Conservation (phyloP, 2,329 filamentous ascomycete species). For the Alternaria dauci region DNA sequence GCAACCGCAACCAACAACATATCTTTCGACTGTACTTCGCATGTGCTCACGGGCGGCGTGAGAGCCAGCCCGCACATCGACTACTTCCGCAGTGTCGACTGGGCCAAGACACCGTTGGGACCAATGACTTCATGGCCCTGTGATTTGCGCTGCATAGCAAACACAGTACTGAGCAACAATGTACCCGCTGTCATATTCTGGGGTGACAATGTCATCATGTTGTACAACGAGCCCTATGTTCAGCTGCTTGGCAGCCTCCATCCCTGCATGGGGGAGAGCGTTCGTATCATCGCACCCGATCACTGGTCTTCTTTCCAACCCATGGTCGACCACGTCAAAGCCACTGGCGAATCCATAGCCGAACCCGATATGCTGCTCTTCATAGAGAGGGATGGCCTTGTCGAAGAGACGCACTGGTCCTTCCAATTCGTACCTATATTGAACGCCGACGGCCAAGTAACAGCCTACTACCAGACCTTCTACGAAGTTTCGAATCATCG, state of each 20-base stretch:
- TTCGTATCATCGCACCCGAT: constrained; percentile 73
- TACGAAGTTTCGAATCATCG: constrained; percentile 74
- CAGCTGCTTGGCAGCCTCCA: constrained; percentile 41
- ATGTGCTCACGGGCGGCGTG: constrained; percentile 7
- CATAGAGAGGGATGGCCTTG: constrained; percentile 69
- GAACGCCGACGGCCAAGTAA: constrained; percentile 71
- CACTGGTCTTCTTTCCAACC: constrained; percentile 58
- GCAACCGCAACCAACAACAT: neutral
- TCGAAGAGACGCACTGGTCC: constrained; percentile 81
- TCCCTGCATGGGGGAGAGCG: constrained; percentile 67
- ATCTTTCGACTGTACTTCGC: constrained; percentile 27
- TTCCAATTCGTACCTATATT: constrained; percentile 80
- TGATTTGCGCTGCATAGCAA: constrained; percentile 77
- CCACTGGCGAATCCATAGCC: constrained; percentile 29
- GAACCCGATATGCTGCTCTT: constrained; percentile 76
- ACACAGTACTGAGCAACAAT: constrained; percentile 69
- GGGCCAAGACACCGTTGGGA: constrained; percentile 74
- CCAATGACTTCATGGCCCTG: constrained; percentile 74
- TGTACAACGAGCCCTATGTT: constrained; percentile 52
- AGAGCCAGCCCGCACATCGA: constrained; percentile 63
- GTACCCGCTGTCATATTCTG: constrained; percentile 69
- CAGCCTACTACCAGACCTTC: constrained; percentile 77
- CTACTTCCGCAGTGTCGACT: constrained; percentile 74
- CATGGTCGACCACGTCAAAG: constrained; percentile 33
- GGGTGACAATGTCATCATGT: constrained; percentile 47